These are phyloP conservation scores for Amphicarpaea edgeworthii DNA, from an alignment of 306 rosid genomes.

Conservation along the genomic window DNA sequence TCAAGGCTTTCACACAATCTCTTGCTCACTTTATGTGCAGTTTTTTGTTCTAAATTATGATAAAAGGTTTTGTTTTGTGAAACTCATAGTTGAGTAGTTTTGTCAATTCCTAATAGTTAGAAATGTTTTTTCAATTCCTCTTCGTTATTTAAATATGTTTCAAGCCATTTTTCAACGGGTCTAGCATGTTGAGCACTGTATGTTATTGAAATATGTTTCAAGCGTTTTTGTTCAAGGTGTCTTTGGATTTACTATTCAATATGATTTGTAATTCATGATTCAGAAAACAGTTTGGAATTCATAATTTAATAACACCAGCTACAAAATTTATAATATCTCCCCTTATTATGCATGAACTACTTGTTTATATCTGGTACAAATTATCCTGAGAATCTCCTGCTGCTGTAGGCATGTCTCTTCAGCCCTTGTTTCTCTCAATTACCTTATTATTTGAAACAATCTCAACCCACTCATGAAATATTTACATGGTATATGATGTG, in stretches of 20 bases:
- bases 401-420: not conserved
- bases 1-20: not conserved
- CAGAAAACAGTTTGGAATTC: not conserved
- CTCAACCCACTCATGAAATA: conserved; percentile 16
- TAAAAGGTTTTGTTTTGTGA: not conserved
- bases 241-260: not conserved
- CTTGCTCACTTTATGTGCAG: not conserved
- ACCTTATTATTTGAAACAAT: conserved; percentile 27
- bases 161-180: not conserved
- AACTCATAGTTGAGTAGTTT: not conserved
- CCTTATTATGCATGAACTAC: not conserved
- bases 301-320: not conserved
- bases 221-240: not conserved
- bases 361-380: conserved; percentile 22
- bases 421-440: not conserved
- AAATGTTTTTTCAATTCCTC: not conserved
- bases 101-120: not conserved
- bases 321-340: not conserved
- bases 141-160: not conserved
- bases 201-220: not conserved
- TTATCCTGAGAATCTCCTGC: conserved; percentile 12
- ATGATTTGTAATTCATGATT: not conserved
- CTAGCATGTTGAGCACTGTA: not conserved
- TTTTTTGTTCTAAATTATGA: not conserved
- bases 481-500: conserved; percentile 25